phyloP scores from a whole-genome alignment of 371 early-diverging fungal species.

The Coemansia sp. region DNA sequence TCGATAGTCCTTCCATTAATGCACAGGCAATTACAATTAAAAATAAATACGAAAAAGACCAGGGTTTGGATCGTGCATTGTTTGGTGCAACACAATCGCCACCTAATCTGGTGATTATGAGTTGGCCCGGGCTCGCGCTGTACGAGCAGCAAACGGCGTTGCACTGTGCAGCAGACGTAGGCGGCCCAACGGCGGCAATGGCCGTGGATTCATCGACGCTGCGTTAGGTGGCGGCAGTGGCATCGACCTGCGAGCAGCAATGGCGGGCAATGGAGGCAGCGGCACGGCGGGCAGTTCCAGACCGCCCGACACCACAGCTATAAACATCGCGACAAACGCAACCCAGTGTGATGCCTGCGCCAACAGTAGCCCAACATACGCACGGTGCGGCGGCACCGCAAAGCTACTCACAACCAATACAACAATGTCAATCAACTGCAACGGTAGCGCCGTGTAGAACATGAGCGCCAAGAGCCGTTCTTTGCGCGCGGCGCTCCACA shows the following conservation, averaged over 20 bases:
- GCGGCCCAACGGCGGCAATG: slow-evolving; percentile 37
- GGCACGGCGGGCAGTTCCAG: slow-evolving; percentile 27
- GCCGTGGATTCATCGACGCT: background rate
- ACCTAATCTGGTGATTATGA: background rate
- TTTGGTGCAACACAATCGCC: background rate
- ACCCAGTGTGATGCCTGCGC: slow-evolving; percentile 45
- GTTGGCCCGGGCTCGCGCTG: background rate
- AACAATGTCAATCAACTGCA: slow-evolving; percentile 24
- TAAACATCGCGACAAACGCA: slow-evolving; percentile 27
- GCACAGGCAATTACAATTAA: background rate
- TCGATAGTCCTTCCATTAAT: slow-evolving; percentile 20
- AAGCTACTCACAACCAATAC: slow-evolving; percentile 21
- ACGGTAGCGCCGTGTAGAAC: slow-evolving; percentile 15
- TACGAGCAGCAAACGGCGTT: slow-evolving; percentile 30
- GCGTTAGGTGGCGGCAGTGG: slow-evolving; percentile 38
- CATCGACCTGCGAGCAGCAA: slow-evolving; percentile 30
- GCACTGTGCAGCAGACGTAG: slow-evolving; percentile 29
- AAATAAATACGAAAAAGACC: background rate
- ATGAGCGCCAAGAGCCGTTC: slow-evolving; percentile 23
- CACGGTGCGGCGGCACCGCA: slow-evolving; percentile 38
- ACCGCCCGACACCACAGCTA: slow-evolving; percentile 11
- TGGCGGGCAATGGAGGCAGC: slow-evolving; percentile 40
- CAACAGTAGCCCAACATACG: slow-evolving; percentile 34
- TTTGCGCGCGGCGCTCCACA: slow-evolving; percentile 43
- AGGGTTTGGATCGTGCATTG: background rate